Evolutionary conservation across 176 grass and related monocot genomes (phyloP).

Genomic region (Dactylis glomerata): DNA sequence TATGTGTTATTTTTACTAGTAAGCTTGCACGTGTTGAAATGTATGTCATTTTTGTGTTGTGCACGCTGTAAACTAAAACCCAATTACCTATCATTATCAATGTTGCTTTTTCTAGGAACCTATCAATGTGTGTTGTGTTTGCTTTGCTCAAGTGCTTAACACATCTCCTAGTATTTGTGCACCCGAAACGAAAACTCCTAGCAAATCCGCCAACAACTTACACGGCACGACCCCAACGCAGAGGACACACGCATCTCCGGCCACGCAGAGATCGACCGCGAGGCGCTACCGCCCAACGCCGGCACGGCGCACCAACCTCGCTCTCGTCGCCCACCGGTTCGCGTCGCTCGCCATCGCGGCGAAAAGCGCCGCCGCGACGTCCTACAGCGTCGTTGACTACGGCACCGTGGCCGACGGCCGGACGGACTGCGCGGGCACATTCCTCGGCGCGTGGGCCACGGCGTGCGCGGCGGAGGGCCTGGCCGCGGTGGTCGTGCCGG

Average conservation of each 20-base stretch:
- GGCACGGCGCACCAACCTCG: not conserved
- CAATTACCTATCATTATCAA: not conserved
- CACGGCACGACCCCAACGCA: not conserved
- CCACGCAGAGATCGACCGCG: not conserved
- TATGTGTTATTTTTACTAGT: too few species aligned
- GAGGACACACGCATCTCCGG: not conserved
- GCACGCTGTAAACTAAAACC: not conserved
- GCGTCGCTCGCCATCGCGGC: not conserved
- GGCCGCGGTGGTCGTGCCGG: constrained; percentile 39
- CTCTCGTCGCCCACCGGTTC: not conserved
- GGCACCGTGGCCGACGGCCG: constrained; percentile 32
- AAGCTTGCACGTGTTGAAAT: not conserved
- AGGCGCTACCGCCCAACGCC: not conserved
- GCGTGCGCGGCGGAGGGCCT: constrained; percentile 25
- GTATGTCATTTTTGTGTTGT: not conserved
- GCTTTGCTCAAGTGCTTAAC: not conserved
- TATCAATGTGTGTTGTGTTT: too few species aligned
- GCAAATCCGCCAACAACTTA: not conserved
- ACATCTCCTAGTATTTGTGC: not conserved
- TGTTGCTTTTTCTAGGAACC: not conserved
- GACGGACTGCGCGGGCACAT: constrained; percentile 25
- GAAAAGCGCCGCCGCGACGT: not conserved
- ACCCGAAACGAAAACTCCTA: not conserved
- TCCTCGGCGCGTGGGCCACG: constrained; percentile 38
- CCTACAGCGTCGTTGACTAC: constrained; percentile 36